A percentile compares a stretch with the other conserved stretches of the same genome.
phyloP scores from a whole-genome alignment of 176 grass and related monocot genomes.

The Oryza longistaminata region DNA sequence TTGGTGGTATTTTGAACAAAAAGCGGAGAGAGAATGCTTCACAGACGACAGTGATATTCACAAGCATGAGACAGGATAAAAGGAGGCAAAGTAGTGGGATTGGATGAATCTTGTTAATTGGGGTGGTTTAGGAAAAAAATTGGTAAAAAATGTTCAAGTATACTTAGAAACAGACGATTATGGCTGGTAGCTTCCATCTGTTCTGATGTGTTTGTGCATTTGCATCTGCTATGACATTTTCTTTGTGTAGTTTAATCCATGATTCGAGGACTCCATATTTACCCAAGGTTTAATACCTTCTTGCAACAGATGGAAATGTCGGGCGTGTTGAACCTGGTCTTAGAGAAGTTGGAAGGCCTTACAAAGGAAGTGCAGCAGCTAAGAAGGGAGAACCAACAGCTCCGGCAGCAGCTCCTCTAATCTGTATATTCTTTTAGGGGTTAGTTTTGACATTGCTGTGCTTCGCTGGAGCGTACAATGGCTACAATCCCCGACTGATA shows the following conservation, averaged over 20 bases:
- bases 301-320: conserved; percentile 63
- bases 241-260: neutral
- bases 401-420: conserved; percentile 64
- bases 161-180: neutral
- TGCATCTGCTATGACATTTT: neutral
- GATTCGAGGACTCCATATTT: neutral
- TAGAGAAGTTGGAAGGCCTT: conserved; percentile 80
- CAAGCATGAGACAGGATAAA: neutral
- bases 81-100: neutral
- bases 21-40: neutral
- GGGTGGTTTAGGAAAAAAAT: neutral
- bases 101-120: neutral
- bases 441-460: neutral
- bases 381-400: conserved; percentile 90
- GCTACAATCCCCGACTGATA: neutral
- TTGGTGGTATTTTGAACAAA: neutral
- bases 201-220: neutral
- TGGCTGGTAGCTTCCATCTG: neutral
- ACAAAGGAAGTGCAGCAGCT: conserved; percentile 89
- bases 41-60: neutral
- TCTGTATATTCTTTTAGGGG: neutral
- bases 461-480: conserved; percentile 15
- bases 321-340: conserved; percentile 58
- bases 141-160: neutral
- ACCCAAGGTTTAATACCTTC: neutral